phyloP scores from a whole-genome alignment of 805 yeast genomes.

The Yarrowia porcina region DNA sequence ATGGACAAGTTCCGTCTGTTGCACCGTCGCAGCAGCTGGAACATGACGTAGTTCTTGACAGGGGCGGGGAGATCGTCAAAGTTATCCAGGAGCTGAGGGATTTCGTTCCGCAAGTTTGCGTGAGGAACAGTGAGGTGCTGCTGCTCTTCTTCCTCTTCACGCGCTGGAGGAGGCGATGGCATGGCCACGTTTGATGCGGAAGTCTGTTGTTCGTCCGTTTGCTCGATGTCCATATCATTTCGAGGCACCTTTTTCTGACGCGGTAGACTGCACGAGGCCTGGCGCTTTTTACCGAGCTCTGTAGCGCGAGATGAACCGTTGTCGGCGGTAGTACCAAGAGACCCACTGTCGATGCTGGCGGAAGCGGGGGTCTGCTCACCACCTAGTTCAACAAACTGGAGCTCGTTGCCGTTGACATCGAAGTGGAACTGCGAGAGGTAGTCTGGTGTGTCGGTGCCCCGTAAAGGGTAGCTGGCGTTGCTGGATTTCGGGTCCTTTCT shows the following conservation, averaged over 20 bases:
- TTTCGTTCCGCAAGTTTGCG: slow-evolving; percentile 48
- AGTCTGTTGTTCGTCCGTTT: slow-evolving; percentile 19
- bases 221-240: slow-evolving; percentile 15
- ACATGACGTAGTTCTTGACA: slow-evolving; percentile 51
- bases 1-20: slow-evolving; percentile 62
- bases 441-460: slow-evolving; percentile 23
- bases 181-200: slow-evolving; percentile 24
- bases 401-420: slow-evolving; percentile 23
- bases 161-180: slow-evolving; percentile 24
- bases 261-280: slow-evolving; percentile 18
- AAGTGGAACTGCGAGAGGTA: slow-evolving; percentile 22
- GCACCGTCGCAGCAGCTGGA: slow-evolving; percentile 53
- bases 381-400: slow-evolving; percentile 16
- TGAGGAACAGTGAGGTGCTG: slow-evolving; percentile 1
- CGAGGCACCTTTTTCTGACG: slow-evolving; percentile 15
- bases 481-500: slow-evolving; percentile 14
- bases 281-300: slow-evolving; percentile 12
- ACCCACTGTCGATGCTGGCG: background rate
- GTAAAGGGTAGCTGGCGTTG: slow-evolving; percentile 21
- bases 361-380: background rate
- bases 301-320: background rate
- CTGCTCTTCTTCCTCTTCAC: slow-evolving; percentile 22
- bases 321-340: background rate
- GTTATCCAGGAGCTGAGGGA: slow-evolving; percentile 65
- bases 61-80: slow-evolving; percentile 44